Percentiles rank a stretch among this genome's conserved stretches.
Conservation (phyloP, 495 filamentous ascomycete genomes). For the Gamarada debralockiae region DNA sequence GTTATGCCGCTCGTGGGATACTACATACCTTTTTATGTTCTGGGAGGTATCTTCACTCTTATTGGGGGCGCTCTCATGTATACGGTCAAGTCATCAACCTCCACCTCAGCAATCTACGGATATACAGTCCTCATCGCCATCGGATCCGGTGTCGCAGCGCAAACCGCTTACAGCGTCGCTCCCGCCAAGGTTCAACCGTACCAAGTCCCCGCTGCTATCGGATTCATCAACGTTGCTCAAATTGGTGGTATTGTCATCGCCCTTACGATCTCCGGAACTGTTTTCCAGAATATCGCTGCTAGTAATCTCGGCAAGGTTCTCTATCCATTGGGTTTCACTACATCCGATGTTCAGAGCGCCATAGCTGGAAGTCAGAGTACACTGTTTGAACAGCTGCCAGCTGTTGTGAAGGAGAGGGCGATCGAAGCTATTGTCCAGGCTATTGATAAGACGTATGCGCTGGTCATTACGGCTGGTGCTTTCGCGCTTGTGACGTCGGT, state of each 20-base stretch:
- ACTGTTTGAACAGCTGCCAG: slow-evolving; percentile 25
- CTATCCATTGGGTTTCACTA: slow-evolving; percentile 4
- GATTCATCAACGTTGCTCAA: slow-evolving; percentile 47
- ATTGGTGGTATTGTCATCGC: slow-evolving; percentile 38
- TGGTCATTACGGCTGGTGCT: slow-evolving; percentile 37
- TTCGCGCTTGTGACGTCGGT: not conserved
- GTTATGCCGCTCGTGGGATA: slow-evolving; percentile 43
- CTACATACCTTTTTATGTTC: slow-evolving; percentile 53
- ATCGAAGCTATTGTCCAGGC: slow-evolving; percentile 37
- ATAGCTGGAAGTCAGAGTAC: slow-evolving; percentile 40
- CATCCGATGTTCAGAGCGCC: slow-evolving; percentile 35
- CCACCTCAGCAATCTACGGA: slow-evolving; percentile 39
- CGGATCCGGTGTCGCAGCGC: slow-evolving; percentile 40
- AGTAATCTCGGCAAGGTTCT: slow-evolving; percentile 17
- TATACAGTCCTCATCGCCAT: slow-evolving; percentile 42
- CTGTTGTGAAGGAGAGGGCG: slow-evolving; percentile 25
- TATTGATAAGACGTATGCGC: slow-evolving; percentile 36
- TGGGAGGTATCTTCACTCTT: slow-evolving; percentile 40
- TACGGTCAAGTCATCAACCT: slow-evolving; percentile 29
- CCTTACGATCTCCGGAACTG: slow-evolving; percentile 41
- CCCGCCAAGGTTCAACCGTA: slow-evolving; percentile 33
- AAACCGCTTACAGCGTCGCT: slow-evolving; percentile 42
- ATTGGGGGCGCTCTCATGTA: slow-evolving; percentile 47
- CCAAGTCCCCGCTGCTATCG: slow-evolving; percentile 33
- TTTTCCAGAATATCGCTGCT: slow-evolving; percentile 42